Conservation (phyloP, 352 stramenopile genomes). For the Phytopythium boreale region DNA sequence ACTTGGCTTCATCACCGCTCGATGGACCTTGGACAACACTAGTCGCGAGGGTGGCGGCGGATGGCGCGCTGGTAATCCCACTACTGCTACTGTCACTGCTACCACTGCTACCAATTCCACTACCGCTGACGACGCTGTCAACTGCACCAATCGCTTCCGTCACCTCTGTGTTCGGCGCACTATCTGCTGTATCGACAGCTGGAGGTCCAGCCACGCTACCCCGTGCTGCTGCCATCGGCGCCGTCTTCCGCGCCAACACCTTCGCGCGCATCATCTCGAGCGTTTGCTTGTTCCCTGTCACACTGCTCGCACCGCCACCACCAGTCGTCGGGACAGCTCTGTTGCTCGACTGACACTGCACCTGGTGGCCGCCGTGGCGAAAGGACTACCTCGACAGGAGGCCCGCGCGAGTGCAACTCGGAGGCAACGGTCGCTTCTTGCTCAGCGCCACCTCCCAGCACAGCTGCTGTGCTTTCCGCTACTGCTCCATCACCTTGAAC, state of each 20-base stretch:
- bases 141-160: neutral
- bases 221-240: slow-evolving; percentile 1
- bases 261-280: slow-evolving; percentile 45
- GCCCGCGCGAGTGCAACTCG: neutral
- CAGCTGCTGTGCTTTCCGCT: slow-evolving; percentile 6
- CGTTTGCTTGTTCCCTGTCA: slow-evolving; percentile 17
- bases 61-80: neutral
- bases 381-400: neutral
- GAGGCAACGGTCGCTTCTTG: neutral
- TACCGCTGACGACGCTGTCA: neutral
- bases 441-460: neutral
- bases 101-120: neutral
- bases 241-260: slow-evolving; percentile 27
- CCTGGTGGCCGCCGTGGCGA: neutral
- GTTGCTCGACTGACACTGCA: neutral
- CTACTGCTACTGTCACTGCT: neutral
- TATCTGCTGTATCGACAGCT: slow-evolving; percentile 2
- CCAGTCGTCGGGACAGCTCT: neutral
- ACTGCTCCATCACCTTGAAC: neutral
- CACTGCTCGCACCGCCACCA: neutral
- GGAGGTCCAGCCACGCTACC: neutral
- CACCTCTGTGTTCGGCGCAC: slow-evolving; percentile 11
- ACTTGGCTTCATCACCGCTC: slow-evolving; percentile 8
- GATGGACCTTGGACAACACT: slow-evolving; percentile 4
- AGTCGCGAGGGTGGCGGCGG: neutral